These are phyloP conservation scores for Waltiozyma sp. DNA, from an alignment of 1,139 yeast genomes.

Conservation along the genomic window DNA sequence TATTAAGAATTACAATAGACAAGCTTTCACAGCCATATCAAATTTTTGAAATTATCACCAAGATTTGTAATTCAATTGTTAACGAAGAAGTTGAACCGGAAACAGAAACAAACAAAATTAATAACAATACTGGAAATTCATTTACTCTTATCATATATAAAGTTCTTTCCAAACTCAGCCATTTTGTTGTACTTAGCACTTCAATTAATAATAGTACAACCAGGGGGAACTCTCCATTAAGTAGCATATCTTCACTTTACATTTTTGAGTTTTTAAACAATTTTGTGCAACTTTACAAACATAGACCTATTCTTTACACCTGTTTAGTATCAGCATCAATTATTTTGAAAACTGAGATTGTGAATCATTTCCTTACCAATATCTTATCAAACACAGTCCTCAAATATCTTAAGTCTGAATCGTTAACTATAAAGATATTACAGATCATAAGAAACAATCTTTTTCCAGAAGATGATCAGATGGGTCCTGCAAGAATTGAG, in stretches of 20 bases:
- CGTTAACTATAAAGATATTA: conserved; percentile 18
- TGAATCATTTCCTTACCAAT: conserved; percentile 18
- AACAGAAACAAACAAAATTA: not conserved
- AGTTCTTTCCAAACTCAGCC: conserved; percentile 5
- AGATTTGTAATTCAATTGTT: conserved; percentile 7
- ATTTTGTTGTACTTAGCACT: conserved; percentile 10
- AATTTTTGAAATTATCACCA: conserved; percentile 13
- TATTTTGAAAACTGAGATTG: conserved; percentile 2
- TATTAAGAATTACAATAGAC: conserved; percentile 27
- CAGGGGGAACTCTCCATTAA: not conserved
- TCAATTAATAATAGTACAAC: conserved; percentile 3
- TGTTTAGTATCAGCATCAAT: conserved; percentile 14
- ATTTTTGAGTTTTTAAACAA: conserved; percentile 11
- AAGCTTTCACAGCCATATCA: conserved; percentile 25
- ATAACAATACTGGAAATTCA: not conserved
- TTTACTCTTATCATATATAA: not conserved
- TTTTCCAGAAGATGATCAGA: conserved; percentile 28
- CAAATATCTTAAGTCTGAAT: conserved; percentile 10
- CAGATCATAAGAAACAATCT: conserved; percentile 22
- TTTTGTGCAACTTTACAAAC: conserved; percentile 6
- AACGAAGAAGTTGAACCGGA: conserved; percentile 1
- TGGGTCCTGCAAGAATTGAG: conserved; percentile 29
- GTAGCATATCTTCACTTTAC: conserved; percentile 4
- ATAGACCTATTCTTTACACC: conserved; percentile 20
- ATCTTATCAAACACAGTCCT: conserved; percentile 15